These are phyloP conservation scores for Penicillium sp. DNA, from an alignment of 2,329 filamentous ascomycete species.

Conservation along the genomic window DNA sequence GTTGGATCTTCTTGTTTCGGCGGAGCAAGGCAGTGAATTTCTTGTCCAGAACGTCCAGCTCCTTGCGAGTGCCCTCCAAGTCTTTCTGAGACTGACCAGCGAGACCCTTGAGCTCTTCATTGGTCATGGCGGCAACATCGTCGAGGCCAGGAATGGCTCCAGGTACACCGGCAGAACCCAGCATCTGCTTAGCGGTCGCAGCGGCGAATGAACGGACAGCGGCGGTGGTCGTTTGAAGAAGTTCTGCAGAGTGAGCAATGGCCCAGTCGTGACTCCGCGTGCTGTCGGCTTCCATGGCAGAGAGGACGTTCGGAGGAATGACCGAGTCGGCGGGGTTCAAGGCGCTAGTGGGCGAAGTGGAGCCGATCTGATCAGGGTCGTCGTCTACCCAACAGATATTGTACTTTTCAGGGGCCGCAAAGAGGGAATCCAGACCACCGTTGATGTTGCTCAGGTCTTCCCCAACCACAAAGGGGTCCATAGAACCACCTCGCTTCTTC, in stretches of 20 bases:
- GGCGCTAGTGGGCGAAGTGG: constrained; percentile 25
- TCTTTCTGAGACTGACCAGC: constrained; percentile 56
- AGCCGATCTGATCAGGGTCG: constrained; percentile 27
- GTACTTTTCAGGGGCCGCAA: constrained; percentile 47
- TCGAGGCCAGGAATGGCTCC: constrained; percentile 39
- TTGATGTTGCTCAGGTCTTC: constrained; percentile 47
- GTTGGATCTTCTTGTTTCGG: constrained; percentile 46
- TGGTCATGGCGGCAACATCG: constrained; percentile 45
- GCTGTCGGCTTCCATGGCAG: constrained; percentile 43
- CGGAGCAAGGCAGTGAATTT: constrained; percentile 44
- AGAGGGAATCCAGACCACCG: constrained; percentile 48
- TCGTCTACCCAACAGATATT: constrained; percentile 49
- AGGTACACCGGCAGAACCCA: constrained; percentile 34
- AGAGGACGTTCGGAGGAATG: constrained; percentile 40
- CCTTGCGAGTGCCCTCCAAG: constrained; percentile 69
- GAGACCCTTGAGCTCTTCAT: constrained; percentile 43
- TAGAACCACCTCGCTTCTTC: constrained; percentile 33
- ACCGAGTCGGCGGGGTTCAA: constrained; percentile 28
- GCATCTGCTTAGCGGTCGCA: constrained; percentile 41
- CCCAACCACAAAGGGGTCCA: constrained; percentile 40
- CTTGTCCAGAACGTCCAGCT: constrained; percentile 58
- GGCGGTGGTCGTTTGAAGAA: constrained; percentile 38
- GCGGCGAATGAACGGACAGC: constrained; percentile 39
- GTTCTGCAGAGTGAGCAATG: constrained; percentile 37
- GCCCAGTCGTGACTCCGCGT: constrained; percentile 41